Evolutionary conservation across 2,329 filamentous ascomycete genomes (phyloP).

Genomic region (Colletotrichum sp.): DNA sequence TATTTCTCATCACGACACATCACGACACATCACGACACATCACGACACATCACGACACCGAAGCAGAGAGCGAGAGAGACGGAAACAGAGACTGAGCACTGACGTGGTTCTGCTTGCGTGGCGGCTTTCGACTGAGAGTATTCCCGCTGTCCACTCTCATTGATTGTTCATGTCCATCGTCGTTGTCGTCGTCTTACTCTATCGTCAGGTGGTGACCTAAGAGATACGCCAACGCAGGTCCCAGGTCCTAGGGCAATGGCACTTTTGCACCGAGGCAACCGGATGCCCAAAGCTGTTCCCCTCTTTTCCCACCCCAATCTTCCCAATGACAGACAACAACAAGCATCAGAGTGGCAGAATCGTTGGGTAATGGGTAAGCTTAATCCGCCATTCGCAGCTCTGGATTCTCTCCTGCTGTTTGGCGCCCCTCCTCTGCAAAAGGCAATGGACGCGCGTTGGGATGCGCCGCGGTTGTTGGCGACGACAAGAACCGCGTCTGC

Average conservation of each 20-base stretch:
- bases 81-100: background rate
- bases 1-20: background rate
- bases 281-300: background rate
- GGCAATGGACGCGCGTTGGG: background rate
- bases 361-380: background rate
- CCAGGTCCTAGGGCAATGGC: background rate
- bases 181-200: background rate
- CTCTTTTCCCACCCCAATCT: background rate
- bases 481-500: background rate
- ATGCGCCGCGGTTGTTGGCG: background rate
- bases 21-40: too few relatives aligned
- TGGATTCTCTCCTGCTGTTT: background rate
- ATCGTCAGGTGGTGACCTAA: rapidly evolving
- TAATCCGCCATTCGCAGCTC: background rate
- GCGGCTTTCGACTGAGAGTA: too few relatives aligned
- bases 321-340: background rate
- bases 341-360: background rate
- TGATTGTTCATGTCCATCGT: background rate
- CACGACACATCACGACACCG: background rate
- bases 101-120: background rate
- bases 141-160: background rate
- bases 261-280: background rate
- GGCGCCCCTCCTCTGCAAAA: background rate
- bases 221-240: background rate
- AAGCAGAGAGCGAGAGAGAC: background rate